Percentiles rank a stretch among this genome's conserved stretches.
Evolutionary conservation across 2,329 filamentous ascomycete species (phyloP).

Genomic region (Diaporthe helianthi): DNA sequence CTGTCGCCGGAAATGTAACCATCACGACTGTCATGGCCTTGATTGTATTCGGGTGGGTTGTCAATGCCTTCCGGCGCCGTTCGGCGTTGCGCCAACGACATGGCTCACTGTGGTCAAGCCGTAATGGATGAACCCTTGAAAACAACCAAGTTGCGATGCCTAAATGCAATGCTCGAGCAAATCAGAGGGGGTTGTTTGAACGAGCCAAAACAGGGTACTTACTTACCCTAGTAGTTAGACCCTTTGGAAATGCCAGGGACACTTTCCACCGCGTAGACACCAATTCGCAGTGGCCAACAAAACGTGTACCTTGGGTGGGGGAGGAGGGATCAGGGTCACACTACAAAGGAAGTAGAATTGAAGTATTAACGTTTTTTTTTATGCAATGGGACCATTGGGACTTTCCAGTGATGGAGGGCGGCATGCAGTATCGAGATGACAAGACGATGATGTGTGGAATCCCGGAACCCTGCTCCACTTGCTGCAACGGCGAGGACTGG

Average conservation of each 20-base stretch:
- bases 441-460: slow-evolving; percentile 11
- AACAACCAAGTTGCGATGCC: too few species aligned
- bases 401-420: not conserved
- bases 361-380: not conserved
- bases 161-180: not conserved
- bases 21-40: not conserved
- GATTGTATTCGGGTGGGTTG: not conserved
- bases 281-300: not conserved
- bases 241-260: not conserved
- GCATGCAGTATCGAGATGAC: slow-evolving; percentile 11
- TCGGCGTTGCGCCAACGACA: slow-evolving; percentile 34
- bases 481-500: slow-evolving; percentile 14
- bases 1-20: not conserved
- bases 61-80: slow-evolving; percentile 29
- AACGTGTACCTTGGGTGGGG: too few species aligned
- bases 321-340: not conserved
- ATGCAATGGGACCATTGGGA: not conserved
- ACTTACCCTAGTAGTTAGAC: too few species aligned
- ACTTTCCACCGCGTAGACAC: not conserved
- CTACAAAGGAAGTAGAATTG: not conserved
- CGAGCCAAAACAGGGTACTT: not conserved
- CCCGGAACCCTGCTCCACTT: slow-evolving; percentile 13
- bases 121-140: not conserved
- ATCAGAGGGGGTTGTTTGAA: not conserved
- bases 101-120: not conserved